phyloP scores from a whole-genome alignment of 164 flowering plant species.

The Annona cherimola region DNA sequence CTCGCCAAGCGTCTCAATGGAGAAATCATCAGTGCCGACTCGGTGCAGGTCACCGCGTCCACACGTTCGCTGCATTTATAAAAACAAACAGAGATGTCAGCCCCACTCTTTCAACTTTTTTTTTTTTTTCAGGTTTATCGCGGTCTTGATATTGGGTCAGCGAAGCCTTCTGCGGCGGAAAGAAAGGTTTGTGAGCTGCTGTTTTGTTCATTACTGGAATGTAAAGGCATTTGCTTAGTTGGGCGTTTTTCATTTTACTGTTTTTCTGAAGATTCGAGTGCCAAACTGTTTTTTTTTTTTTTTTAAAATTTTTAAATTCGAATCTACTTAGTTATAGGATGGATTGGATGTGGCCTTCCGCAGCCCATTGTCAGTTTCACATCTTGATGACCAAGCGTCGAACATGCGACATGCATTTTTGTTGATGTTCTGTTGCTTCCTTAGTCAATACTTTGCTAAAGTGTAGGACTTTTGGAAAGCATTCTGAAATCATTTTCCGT shows the following conservation, averaged over 20 bases:
- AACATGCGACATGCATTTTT: too few relatives aligned
- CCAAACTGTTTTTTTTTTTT: too few relatives aligned
- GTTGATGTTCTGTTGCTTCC: too few relatives aligned
- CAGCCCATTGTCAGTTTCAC: too few relatives aligned
- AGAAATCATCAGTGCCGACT: slow-evolving; percentile 94
- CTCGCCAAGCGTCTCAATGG: slow-evolving; percentile 89
- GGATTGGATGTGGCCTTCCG: too few relatives aligned
- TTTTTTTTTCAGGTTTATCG: slow-evolving; percentile 55
- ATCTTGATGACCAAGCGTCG: too few relatives aligned
- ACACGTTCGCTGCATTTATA: not conserved
- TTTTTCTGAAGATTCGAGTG: not conserved
- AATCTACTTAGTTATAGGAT: too few relatives aligned
- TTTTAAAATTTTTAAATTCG: too few relatives aligned
- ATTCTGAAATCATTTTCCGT: too few relatives aligned
- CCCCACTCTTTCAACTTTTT: not conserved
- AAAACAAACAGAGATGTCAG: too few relatives aligned
- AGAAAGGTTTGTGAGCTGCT: slow-evolving; percentile 46
- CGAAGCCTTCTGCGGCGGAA: slow-evolving; percentile 72
- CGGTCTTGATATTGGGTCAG: slow-evolving; percentile 93
- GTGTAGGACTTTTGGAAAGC: too few relatives aligned
- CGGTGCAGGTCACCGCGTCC: slow-evolving; percentile 76
- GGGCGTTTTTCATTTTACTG: not conserved
- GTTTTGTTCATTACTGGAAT: not conserved
- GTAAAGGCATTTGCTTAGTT: not conserved
- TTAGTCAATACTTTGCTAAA: too few relatives aligned